Evolutionary conservation across 805 yeast species (phyloP), one percentile per base, ranked within the genome.

Genomic region (Candida tammaniensis): DNA sequence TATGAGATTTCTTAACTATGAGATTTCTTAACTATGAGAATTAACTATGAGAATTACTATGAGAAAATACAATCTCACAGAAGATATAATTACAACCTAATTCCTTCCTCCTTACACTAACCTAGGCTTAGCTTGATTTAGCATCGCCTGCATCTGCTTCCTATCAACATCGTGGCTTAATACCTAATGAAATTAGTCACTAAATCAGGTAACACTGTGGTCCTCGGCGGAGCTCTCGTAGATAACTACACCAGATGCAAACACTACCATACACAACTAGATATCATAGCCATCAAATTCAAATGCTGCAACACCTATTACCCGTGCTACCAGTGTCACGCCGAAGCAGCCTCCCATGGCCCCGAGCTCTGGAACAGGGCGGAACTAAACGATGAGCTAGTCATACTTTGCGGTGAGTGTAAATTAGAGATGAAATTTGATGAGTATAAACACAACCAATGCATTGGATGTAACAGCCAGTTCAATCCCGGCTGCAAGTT

Each of bases 271-370:
- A 40, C 53, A 27, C 32, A 24, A 4, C 47, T 59, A 2, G 72
- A 67, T 42, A 50, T 67, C 7, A 59, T 67, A 4, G 71, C 71
- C 9, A 43, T 67, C 28, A 62, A 60, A 37, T 64, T 60, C 43
- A 51, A 51, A 39, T 67, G 72, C 47, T 67, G 72, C 39, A 42
- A 37, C 4, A 30, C 33, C 11, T 67, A 55, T 38, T 67, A 51
- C 39, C 69, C 71, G 3, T 67, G 72, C 46, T 61, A 47, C 44
- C 39, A 61, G 42, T 67, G 72, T 46, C 72, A 67, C 40, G 16
- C 11, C 4, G 26, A 30, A 22, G 27, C 31, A n/a, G 57, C 49
- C 26, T 33, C 37, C n/a, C 36, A 42, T 35, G 31, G 27, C 12
- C 35, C 17, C n/a, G 40, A 39, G 18, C 39, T 43, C 27, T 49